Evolutionary conservation across 2,329 filamentous ascomycete genomes (phyloP).

Genomic region (Pseudogymnoascus sp.): DNA sequence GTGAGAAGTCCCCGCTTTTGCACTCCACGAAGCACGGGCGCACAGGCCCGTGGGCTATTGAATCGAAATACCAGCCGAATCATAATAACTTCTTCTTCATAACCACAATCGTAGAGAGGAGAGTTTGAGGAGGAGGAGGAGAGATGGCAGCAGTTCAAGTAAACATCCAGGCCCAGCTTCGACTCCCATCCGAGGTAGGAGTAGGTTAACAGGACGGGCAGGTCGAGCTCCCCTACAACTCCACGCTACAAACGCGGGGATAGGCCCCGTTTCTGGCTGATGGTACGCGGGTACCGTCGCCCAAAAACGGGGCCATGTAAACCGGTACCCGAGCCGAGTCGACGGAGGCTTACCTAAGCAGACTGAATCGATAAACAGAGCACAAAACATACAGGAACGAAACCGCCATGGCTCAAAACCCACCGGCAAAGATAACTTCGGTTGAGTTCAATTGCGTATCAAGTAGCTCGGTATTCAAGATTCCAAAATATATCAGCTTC

Average conservation of each 20-base stretch:
- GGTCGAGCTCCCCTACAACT: neutral
- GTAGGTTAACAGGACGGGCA: neutral
- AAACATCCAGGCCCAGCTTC: neutral
- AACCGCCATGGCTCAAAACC: too few species aligned
- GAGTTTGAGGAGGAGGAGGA: neutral
- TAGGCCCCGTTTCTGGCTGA: neutral
- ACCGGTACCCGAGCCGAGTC: conserved; percentile 1
- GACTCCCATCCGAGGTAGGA: conserved; percentile 4
- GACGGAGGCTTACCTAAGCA: neutral
- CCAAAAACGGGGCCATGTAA: neutral
- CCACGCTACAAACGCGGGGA: neutral
- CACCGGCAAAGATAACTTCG: neutral
- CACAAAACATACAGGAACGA: neutral
- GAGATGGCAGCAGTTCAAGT: neutral
- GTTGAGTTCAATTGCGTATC: neutral
- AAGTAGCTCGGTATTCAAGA: neutral
- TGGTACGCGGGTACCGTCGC: neutral
- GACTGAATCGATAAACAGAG: neutral
- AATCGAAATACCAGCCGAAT: neutral
- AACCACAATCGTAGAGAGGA: neutral
- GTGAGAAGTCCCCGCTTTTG: conserved; percentile 1
- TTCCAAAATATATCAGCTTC: neutral
- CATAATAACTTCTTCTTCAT: neutral
- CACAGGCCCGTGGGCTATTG: neutral
- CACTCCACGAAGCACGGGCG: neutral